Percentiles rank a stretch among this genome's conserved stretches.
These are phyloP conservation scores for Chloromonas sp. DNA, from an alignment of 163 green algal genomes.

Conservation along the genomic window DNA sequence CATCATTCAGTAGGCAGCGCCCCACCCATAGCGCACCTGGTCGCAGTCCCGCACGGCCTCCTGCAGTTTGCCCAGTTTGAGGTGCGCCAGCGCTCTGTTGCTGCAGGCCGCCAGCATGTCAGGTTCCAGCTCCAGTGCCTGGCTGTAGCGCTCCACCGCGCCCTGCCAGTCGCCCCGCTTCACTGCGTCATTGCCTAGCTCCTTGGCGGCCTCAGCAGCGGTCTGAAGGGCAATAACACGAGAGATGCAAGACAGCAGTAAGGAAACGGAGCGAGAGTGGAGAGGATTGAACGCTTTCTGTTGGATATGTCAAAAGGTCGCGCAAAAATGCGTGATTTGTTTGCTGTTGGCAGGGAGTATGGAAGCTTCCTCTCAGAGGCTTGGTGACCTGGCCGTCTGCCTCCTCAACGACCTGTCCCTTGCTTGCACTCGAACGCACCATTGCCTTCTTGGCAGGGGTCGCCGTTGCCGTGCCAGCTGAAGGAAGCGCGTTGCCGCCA, in stretches of 20 bases:
- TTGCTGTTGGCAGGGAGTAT: no score
- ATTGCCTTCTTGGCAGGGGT: no score
- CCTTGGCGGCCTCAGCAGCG: constrained; percentile 52
- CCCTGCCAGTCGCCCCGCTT: constrained; percentile 45
- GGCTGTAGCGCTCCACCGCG: constrained; percentile 20
- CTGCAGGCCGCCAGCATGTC: constrained; percentile 49
- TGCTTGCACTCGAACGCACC: no score
- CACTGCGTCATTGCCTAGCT: constrained; percentile 62
- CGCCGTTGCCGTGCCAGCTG: no score
- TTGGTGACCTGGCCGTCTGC: no score
- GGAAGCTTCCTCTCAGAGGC: no score
- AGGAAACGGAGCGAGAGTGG: neutral
- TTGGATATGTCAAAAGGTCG: neutral
- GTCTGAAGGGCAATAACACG: neutral
- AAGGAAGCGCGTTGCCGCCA: no score
- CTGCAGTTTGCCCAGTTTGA: constrained; percentile 49
- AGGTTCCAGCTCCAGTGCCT: constrained; percentile 41
- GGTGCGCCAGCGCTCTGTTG: constrained; percentile 64
- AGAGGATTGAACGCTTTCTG: neutral
- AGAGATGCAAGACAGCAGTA: neutral
- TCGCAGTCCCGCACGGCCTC: constrained; percentile 52
- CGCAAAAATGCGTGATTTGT: no score
- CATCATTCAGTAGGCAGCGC: neutral
- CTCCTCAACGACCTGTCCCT: no score
- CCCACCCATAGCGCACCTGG: constrained; percentile 4